These are phyloP conservation scores for Cladophialophora carrionii DNA, from an alignment of 2,329 filamentous ascomycete species.

Conservation along the genomic window DNA sequence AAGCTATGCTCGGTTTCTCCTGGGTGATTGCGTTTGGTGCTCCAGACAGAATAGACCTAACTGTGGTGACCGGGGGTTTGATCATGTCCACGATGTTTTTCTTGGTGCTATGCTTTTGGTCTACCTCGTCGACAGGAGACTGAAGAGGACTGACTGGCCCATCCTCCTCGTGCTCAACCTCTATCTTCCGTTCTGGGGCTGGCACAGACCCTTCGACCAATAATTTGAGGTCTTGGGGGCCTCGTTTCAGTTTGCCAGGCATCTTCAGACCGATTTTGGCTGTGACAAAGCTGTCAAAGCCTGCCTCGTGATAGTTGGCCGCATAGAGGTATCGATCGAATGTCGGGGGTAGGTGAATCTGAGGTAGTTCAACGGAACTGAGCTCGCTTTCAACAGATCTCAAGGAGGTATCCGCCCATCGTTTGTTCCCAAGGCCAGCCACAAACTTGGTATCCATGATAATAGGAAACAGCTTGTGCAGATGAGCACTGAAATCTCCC, in stretches of 20 bases:
- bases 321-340: slow-evolving; percentile 44
- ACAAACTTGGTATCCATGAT: slow-evolving; percentile 68
- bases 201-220: slow-evolving; percentile 14
- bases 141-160: neutral
- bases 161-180: neutral
- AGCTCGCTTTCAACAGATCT: slow-evolving; percentile 56
- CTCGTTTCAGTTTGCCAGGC: slow-evolving; percentile 45
- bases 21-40: slow-evolving; percentile 3
- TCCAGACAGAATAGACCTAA: slow-evolving; percentile 22
- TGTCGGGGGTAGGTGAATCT: slow-evolving; percentile 44
- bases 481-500: slow-evolving; percentile 55
- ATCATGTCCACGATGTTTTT: slow-evolving; percentile 22
- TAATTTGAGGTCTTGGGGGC: slow-evolving; percentile 39
- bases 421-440: slow-evolving; percentile 49
- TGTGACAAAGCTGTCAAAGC: slow-evolving; percentile 65
- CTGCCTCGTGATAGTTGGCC: slow-evolving; percentile 60
- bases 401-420: slow-evolving; percentile 48
- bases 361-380: slow-evolving; percentile 41
- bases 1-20: slow-evolving; percentile 7
- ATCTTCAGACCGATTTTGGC: slow-evolving; percentile 62
- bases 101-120: slow-evolving; percentile 16
- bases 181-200: neutral
- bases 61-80: slow-evolving; percentile 22
- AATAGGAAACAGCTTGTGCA: slow-evolving; percentile 60
- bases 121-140: neutral